These are phyloP conservation scores for Thraustotheca clavata DNA, from an alignment of 352 stramenopile genomes.

Conservation along the genomic window DNA sequence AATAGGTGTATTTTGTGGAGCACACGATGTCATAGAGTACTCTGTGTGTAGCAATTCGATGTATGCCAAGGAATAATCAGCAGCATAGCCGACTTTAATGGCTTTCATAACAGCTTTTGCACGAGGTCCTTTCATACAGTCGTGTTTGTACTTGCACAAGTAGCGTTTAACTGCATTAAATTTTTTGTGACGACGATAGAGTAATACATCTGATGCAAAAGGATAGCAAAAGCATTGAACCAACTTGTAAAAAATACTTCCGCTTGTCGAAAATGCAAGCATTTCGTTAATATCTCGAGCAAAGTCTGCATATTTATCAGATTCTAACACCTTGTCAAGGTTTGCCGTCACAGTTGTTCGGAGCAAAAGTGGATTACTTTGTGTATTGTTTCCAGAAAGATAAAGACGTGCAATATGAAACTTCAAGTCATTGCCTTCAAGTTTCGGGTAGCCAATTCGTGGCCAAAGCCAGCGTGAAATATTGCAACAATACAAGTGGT, in stretches of 20 bases:
- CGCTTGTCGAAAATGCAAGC: slow-evolving; percentile 40
- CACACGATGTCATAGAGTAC: slow-evolving; percentile 54
- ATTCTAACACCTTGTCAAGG: slow-evolving; percentile 59
- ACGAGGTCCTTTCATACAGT: slow-evolving; percentile 68
- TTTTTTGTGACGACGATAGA: slow-evolving; percentile 60
- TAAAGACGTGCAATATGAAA: slow-evolving; percentile 79
- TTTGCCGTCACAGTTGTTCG: slow-evolving; percentile 43
- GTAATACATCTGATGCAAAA: slow-evolving; percentile 49
- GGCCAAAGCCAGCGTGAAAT: slow-evolving; percentile 48
- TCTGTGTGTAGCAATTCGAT: slow-evolving; percentile 71
- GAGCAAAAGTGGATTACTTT: slow-evolving; percentile 45
- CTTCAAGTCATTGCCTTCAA: slow-evolving; percentile 63
- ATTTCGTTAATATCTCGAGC: slow-evolving; percentile 57
- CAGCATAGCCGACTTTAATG: slow-evolving; percentile 67
- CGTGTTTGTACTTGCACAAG: slow-evolving; percentile 69
- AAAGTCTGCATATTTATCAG: slow-evolving; percentile 52
- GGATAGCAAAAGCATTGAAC: slow-evolving; percentile 61
- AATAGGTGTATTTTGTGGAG: slow-evolving; percentile 46
- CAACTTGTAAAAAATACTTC: slow-evolving; percentile 43
- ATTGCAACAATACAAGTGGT: slow-evolving; percentile 45
- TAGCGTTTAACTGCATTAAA: slow-evolving; percentile 71
- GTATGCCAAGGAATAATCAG: slow-evolving; percentile 75
- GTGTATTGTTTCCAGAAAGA: slow-evolving; percentile 55
- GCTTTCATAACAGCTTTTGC: slow-evolving; percentile 60
- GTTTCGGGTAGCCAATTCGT: slow-evolving; percentile 64